Percentiles rank a stretch among this genome's conserved stretches.
Conservation (phyloP, 2,329 filamentous ascomycete genomes). For the Cercospora sp. region DNA sequence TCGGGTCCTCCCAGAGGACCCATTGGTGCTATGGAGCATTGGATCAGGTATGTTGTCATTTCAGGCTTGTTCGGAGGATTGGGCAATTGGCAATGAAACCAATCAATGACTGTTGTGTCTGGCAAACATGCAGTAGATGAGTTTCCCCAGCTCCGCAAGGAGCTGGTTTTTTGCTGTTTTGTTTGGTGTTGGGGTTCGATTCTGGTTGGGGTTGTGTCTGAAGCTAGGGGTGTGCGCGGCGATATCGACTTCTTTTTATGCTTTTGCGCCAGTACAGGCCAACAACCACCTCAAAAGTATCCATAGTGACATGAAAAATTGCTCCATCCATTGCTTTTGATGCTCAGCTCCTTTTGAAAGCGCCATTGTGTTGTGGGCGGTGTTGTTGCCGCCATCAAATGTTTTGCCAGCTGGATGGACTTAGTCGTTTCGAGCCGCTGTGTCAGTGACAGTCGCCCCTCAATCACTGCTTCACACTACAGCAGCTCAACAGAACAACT, state of each 20-base stretch:
- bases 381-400: background rate
- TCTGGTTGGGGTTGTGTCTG: background rate
- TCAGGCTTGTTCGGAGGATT: background rate
- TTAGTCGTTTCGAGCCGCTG: background rate
- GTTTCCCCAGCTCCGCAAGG: background rate
- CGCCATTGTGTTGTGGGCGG: background rate
- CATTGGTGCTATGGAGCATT: background rate
- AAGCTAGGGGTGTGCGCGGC: no score
- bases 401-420: background rate
- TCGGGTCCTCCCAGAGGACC: background rate
- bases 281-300: background rate
- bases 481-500: background rate
- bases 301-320: background rate
- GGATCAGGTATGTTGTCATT: background rate
- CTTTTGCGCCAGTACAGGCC: background rate
- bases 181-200: background rate
- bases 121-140: background rate
- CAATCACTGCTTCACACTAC: background rate
- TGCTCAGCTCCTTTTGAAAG: background rate
- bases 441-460: background rate
- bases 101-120: background rate
- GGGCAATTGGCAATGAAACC: background rate
- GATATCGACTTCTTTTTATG: background rate
- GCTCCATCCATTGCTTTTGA: background rate
- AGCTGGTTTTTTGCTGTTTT: background rate